Evolutionary conservation across 305 asterid species (phyloP).

Genomic region (Petunia hybrid): DNA sequence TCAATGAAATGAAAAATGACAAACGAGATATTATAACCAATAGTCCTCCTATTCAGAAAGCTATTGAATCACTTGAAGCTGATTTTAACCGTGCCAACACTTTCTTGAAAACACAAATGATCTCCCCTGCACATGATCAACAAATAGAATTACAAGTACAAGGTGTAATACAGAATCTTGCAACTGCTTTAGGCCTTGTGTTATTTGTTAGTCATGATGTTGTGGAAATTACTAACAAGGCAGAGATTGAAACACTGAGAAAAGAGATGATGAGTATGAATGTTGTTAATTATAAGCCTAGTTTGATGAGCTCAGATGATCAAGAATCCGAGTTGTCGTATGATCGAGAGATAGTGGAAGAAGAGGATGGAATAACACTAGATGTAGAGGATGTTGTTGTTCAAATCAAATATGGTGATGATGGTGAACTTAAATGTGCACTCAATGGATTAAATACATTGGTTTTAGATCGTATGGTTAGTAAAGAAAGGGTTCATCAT

Average conservation of each 20-base stretch:
- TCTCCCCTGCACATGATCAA: slow-evolving; percentile 60
- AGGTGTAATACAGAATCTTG: slow-evolving; percentile 56
- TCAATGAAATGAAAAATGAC: slow-evolving; percentile 58
- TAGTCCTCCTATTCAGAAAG: slow-evolving; percentile 58
- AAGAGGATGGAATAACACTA: slow-evolving; percentile 43
- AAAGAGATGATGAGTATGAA: slow-evolving; percentile 64
- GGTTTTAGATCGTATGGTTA: slow-evolving; percentile 52
- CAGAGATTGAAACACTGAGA: slow-evolving; percentile 62
- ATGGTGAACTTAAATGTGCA: slow-evolving; percentile 54
- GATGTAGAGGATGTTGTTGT: slow-evolving; percentile 59
- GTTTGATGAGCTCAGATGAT: slow-evolving; percentile 43
- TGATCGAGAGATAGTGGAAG: slow-evolving; percentile 44
- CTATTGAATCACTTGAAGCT: slow-evolving; percentile 68
- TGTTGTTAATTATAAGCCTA: slow-evolving; percentile 48
- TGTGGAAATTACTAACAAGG: slow-evolving; percentile 53
- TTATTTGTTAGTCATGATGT: slow-evolving; percentile 75
- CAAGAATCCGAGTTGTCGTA: slow-evolving; percentile 48
- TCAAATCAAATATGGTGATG: slow-evolving; percentile 58
- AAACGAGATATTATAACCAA: slow-evolving; percentile 36
- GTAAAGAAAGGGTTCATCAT: slow-evolving; percentile 46
- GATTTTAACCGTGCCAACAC: slow-evolving; percentile 61
- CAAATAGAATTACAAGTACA: slow-evolving; percentile 53
- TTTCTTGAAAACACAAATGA: slow-evolving; percentile 39
- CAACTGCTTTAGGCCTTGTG: slow-evolving; percentile 81
- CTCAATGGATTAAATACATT: slow-evolving; percentile 53